phyloP scores from a whole-genome alignment of 2,329 filamentous ascomycete species.

The Periconia sp. region DNA sequence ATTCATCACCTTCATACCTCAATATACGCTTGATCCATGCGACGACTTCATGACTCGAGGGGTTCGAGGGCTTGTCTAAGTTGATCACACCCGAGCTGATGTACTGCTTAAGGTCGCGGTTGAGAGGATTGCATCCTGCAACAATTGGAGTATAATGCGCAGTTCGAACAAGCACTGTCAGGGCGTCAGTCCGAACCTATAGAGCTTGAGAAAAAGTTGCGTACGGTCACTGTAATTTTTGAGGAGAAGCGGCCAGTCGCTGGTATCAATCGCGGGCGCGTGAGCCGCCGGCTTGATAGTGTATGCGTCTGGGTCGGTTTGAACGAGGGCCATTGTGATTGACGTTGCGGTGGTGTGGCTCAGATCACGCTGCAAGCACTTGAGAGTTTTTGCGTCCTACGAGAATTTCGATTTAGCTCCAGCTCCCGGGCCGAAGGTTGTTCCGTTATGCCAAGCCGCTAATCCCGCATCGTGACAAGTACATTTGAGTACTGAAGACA shows the following conservation, averaged over 20 bases:
- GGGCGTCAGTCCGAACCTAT: conserved; percentile 26
- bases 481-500: no score
- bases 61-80: conserved; percentile 96
- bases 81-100: conserved; percentile 98
- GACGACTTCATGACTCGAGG: conserved; percentile 97
- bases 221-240: conserved; percentile 94
- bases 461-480: no score
- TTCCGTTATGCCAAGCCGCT: no score
- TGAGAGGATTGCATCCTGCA: conserved; percentile 86
- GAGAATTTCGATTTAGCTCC: no score
- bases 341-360: no score
- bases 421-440: no score
- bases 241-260: conserved; percentile 89
- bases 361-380: no score
- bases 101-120: conserved; percentile 96
- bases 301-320: conserved; percentile 67
- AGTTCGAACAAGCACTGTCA: conserved; percentile 83
- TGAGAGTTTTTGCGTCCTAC: no score
- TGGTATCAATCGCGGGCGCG: conserved; percentile 80
- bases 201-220: conserved; percentile 48
- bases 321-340: conserved; percentile 46
- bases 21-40: conserved; percentile 99
- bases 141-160: conserved; percentile 98
- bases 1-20: conserved; percentile 65
- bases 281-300: conserved; percentile 90